These are phyloP conservation scores for Cyberlindnera mississippiensis DNA, from an alignment of 805 yeast species.

Conservation along the genomic window DNA sequence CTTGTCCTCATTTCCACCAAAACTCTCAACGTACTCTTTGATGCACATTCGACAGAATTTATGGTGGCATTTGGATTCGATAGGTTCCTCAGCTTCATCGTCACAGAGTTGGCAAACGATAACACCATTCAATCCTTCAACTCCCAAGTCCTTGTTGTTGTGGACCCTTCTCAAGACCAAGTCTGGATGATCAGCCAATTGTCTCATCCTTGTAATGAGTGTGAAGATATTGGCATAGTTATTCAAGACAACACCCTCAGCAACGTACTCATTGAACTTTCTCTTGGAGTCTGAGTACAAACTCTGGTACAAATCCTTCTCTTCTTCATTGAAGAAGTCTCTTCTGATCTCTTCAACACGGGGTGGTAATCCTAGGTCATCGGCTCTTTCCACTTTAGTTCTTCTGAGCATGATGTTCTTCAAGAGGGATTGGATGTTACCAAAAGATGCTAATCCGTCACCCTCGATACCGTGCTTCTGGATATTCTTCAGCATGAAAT, in stretches of 20 bases:
- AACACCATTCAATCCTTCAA: constrained; percentile 34
- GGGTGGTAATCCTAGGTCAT: constrained; percentile 96
- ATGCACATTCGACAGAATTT: constrained; percentile 90
- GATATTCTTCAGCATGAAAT: constrained; percentile 90
- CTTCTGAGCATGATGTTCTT: constrained; percentile 87
- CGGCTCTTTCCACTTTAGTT: constrained; percentile 94
- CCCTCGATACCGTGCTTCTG: constrained; percentile 81
- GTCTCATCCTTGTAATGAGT: constrained; percentile 94
- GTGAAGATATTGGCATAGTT: constrained; percentile 97
- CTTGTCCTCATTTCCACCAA: constrained; percentile 51
- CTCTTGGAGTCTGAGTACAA: constrained; percentile 84
- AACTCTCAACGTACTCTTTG: constrained; percentile 83
- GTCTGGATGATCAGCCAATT: constrained; percentile 97
- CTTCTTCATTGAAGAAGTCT: constrained; percentile 90
- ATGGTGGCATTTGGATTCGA: constrained; percentile 91
- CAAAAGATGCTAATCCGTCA: constrained; percentile 75
- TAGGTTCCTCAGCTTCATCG: constrained; percentile 98
- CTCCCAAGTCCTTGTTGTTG: constrained; percentile 30
- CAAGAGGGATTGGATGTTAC: constrained; percentile 67
- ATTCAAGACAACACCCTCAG: constrained; percentile 93
- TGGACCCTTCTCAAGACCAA: constrained; percentile 74
- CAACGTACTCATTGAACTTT: constrained; percentile 86
- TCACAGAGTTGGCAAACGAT: constrained; percentile 91
- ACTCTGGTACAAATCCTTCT: constrained; percentile 85
- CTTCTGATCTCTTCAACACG: constrained; percentile 85